Base-by-base conservation (phyloP, 495 filamentous ascomycete genomes). In the Daldinia childiae region DNA sequence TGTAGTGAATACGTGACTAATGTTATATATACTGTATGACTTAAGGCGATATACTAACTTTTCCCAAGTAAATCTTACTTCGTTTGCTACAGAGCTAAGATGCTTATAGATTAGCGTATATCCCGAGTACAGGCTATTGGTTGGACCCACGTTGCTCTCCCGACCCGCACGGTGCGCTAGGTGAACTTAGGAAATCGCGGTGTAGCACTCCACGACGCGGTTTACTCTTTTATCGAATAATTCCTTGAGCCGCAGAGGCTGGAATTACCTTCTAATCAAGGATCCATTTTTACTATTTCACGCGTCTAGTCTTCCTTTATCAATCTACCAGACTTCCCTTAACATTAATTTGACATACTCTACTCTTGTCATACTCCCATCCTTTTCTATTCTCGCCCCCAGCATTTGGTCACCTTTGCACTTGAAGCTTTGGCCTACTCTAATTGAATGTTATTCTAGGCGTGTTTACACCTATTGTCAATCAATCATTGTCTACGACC, bases 181-280 rank as follows among this genome's bases (percentile, higher is more conserved):
- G 34, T 24, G 55, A 36, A 26, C 55, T 58, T 21, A 24, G 52
- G 58, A 62, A 73, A 58, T 69, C 66, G 62, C 71, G 71, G 71
- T 73, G 71, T 69, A 62, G 51, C 51, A 14, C 56, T 54, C 64
- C 61, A 52, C 38, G 71, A 73, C 71, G 71, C 71, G 71, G 66
- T 73, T 36, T 57, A 58, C 55, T 58, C 24, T 30, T 54, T 48
- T 48, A 48, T 48, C 6, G 43, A 48, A 48, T 48, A 48, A 21
- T 48, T 30, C 50, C 50, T 58, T 58, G 34, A 58, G 32, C 55
- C 30, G 32, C 32, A 24, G 32, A 38, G 55, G 55, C 21, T 38
- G 34, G 55, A 24, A 58, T 34, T 32, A 34, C 30, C 27, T 56
- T 9, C n/a, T 24, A 34, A 26, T 54, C 50, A 30, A 14, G 15